Evolutionary conservation across 345 rosid genomes (phyloP).

Genomic region (Gynandropsis gynandra): DNA sequence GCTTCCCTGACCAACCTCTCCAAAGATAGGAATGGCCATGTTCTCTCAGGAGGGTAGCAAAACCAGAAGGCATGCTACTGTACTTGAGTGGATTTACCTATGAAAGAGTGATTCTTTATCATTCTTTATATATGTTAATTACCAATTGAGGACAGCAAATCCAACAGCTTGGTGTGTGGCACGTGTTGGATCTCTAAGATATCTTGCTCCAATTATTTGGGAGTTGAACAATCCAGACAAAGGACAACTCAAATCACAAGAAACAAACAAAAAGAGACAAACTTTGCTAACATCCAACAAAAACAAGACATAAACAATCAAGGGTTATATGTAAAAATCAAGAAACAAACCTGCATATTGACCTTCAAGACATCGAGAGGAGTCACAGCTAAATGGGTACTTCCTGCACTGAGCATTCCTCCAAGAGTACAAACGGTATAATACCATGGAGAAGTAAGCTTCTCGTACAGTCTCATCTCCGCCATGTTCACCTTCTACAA

Average conservation of each 20-base stretch:
- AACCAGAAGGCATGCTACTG: slow-evolving; percentile 38
- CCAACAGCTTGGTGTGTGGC: too few species aligned
- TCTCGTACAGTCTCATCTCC: slow-evolving; percentile 18
- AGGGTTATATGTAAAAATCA: background rate
- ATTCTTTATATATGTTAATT: too few species aligned
- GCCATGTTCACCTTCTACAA: slow-evolving; percentile 20
- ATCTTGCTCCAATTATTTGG: background rate
- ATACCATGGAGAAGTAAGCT: slow-evolving; percentile 28
- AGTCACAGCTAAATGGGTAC: slow-evolving; percentile 47
- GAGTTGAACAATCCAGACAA: background rate
- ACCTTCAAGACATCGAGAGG: slow-evolving; percentile 73
- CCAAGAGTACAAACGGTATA: slow-evolving; percentile 44
- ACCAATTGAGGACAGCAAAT: too few species aligned
- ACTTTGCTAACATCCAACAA: background rate
- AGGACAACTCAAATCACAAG: background rate
- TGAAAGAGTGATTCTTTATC: too few species aligned
- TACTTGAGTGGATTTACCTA: slow-evolving; percentile 55
- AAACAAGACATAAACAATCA: too few species aligned
- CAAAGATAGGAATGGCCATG: slow-evolving; percentile 48
- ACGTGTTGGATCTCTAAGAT: background rate
- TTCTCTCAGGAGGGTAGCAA: slow-evolving; percentile 38
- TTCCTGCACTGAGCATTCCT: slow-evolving; percentile 68
- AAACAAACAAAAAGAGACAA: background rate
- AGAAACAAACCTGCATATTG: slow-evolving; percentile 51
- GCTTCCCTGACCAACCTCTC: slow-evolving; percentile 62